Evolutionary conservation across 257 asterid genomes (phyloP).

Genomic region (Solanum arcanum): DNA sequence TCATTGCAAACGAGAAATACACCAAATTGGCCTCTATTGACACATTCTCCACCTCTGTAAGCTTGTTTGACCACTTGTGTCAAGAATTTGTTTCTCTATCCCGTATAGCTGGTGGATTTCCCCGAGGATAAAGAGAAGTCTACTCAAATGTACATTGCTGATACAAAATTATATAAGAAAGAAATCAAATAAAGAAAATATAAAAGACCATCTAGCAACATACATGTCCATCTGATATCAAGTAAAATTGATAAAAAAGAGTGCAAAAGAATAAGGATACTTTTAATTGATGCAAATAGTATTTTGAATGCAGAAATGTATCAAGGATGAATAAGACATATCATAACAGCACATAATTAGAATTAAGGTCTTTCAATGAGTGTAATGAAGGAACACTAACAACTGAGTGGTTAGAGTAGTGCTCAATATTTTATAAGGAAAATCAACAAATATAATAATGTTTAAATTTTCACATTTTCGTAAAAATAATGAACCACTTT

Average conservation of each 20-base stretch:
- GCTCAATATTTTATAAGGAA: neutral
- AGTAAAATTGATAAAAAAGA: neutral
- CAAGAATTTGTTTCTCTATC: slow-evolving; percentile 82
- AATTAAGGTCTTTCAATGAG: neutral
- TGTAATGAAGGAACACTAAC: neutral
- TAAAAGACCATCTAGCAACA: neutral
- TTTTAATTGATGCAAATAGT: neutral
- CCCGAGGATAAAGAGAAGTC: neutral
- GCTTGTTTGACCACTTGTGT: slow-evolving; percentile 93
- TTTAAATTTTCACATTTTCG: neutral
- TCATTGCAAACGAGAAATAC: slow-evolving; percentile 76
- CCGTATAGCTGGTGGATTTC: slow-evolving; percentile 48
- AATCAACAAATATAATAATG: neutral
- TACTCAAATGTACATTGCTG: neutral
- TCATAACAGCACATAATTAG: neutral
- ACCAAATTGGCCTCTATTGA: slow-evolving; percentile 95
- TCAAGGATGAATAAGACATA: neutral
- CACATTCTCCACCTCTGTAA: slow-evolving; percentile 83
- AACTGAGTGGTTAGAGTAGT: neutral
- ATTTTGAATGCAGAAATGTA: neutral
- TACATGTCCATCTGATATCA: neutral
- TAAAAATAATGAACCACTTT: neutral
- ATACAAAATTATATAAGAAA: neutral
- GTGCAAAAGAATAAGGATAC: neutral
- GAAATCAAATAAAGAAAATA: neutral